A percentile compares a stretch with the other conserved stretches of the same genome.
Evolutionary conservation across 305 asterid genomes (phyloP).

Genomic region (Fraxinus floribunda): DNA sequence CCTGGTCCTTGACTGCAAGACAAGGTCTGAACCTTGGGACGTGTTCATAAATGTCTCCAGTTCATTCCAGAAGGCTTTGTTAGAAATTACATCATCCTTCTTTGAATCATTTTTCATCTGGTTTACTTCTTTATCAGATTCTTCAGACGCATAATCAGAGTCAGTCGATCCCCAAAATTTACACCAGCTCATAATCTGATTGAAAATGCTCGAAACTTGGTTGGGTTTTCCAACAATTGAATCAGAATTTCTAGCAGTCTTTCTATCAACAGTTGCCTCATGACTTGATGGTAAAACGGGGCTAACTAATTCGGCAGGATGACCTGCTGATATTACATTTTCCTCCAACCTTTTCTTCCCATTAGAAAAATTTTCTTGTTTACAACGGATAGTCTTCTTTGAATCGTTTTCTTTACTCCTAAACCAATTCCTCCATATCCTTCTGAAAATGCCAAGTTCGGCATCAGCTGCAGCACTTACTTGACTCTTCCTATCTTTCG

Average conservation of each 20-base stretch:
- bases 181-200: slow-evolving; percentile 36
- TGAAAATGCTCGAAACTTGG: slow-evolving; percentile 29
- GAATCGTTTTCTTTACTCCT: slow-evolving; percentile 35
- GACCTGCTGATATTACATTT: slow-evolving; percentile 22
- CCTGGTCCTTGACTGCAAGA: slow-evolving; percentile 69
- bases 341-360: slow-evolving; percentile 27
- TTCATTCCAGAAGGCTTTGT: slow-evolving; percentile 70
- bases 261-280: slow-evolving; percentile 27
- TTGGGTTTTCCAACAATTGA: slow-evolving; percentile 23
- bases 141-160: slow-evolving; percentile 28
- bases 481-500: slow-evolving; percentile 32
- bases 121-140: slow-evolving; percentile 30
- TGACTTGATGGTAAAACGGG: slow-evolving; percentile 45
- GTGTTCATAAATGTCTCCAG: slow-evolving; percentile 53
- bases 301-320: slow-evolving; percentile 20
- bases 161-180: slow-evolving; percentile 39
- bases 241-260: slow-evolving; percentile 23
- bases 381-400: slow-evolving; percentile 12
- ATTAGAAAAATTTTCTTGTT: slow-evolving; percentile 12
- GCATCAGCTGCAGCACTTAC: slow-evolving; percentile 28
- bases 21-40: slow-evolving; percentile 40
- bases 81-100: slow-evolving; percentile 41
- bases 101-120: slow-evolving; percentile 19
- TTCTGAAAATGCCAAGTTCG: slow-evolving; percentile 46
- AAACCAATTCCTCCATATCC: slow-evolving; percentile 55